Evolutionary conservation across 192 early-diverging fungal genomes (phyloP).

Genomic region (Coemansia pectinata): DNA sequence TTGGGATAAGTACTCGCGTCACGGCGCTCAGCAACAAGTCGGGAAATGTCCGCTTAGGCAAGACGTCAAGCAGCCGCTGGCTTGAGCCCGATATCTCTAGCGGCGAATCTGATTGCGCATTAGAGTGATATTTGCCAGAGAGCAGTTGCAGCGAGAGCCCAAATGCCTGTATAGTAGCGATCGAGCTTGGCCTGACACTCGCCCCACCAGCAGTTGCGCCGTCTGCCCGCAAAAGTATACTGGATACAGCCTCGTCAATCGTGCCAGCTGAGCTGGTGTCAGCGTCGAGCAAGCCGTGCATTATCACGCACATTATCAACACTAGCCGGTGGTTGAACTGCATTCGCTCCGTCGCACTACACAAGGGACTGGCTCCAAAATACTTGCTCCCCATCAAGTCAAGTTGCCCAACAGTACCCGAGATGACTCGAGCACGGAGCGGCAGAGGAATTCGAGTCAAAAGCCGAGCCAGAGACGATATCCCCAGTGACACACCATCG

Average conservation of each 20-base stretch:
- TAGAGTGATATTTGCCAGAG: constrained; percentile 13
- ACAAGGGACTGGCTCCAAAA: neutral
- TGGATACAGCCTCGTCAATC: constrained; percentile 15
- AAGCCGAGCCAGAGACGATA: neutral
- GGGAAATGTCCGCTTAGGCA: constrained; percentile 19
- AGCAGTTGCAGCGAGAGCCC: constrained; percentile 39
- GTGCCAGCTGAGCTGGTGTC: neutral
- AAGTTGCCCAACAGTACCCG: constrained; percentile 16
- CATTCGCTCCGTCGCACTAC: neutral
- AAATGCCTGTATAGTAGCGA: constrained; percentile 16
- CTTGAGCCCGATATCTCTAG: neutral
- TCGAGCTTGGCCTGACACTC: neutral
- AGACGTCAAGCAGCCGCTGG: neutral
- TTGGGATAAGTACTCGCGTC: constrained; percentile 22
- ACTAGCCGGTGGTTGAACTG: constrained; percentile 4
- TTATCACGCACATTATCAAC: neutral
- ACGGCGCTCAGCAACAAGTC: constrained; percentile 12
- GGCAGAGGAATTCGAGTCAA: constrained; percentile 13
- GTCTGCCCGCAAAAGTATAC: constrained; percentile 9
- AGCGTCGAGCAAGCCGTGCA: neutral
- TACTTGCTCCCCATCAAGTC: constrained; percentile 14
- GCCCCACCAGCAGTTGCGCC: neutral
- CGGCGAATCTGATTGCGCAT: neutral
- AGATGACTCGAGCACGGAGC: constrained; percentile 19
- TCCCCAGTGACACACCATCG: neutral